These are phyloP conservation scores for Balamuthia mandrillaris DNA, from an alignment of 208 protist species.

Conservation along the genomic window DNA sequence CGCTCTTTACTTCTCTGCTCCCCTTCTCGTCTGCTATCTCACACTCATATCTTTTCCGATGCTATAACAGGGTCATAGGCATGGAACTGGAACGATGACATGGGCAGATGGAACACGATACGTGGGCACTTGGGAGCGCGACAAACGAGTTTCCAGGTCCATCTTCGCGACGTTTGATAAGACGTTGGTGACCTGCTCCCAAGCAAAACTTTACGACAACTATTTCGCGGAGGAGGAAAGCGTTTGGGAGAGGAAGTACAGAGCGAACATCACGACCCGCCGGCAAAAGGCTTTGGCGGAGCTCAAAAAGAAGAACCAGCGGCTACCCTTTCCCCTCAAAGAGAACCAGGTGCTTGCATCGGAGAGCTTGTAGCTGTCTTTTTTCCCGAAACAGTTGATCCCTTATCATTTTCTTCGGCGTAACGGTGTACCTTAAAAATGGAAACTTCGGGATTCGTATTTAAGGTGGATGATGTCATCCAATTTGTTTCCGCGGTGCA, in stretches of 20 bases:
- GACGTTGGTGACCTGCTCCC: background rate
- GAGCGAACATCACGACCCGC: background rate
- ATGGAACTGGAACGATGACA: slow-evolving; percentile 2
- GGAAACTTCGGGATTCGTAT: too few species aligned
- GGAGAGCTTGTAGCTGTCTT: too few species aligned
- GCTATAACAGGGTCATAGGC: background rate
- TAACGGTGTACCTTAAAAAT: too few species aligned
- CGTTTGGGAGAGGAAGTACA: slow-evolving; percentile 30
- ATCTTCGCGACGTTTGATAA: background rate
- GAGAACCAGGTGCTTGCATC: slow-evolving; percentile 29
- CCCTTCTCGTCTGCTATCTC: too few species aligned
- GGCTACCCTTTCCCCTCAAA: slow-evolving; percentile 10
- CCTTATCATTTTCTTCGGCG: too few species aligned
- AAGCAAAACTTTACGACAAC: background rate
- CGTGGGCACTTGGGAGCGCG: background rate
- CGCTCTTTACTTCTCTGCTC: background rate
- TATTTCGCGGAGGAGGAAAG: slow-evolving; percentile 32
- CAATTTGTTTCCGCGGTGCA: too few species aligned
- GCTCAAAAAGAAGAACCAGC: background rate
- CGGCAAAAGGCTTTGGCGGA: background rate
- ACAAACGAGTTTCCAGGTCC: background rate
- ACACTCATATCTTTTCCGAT: background rate
- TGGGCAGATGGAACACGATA: background rate
- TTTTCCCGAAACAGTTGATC: too few species aligned
- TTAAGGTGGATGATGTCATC: too few species aligned